These are phyloP conservation scores for Przewalskia tangutica DNA, from an alignment of 257 asterid species.

Conservation along the genomic window DNA sequence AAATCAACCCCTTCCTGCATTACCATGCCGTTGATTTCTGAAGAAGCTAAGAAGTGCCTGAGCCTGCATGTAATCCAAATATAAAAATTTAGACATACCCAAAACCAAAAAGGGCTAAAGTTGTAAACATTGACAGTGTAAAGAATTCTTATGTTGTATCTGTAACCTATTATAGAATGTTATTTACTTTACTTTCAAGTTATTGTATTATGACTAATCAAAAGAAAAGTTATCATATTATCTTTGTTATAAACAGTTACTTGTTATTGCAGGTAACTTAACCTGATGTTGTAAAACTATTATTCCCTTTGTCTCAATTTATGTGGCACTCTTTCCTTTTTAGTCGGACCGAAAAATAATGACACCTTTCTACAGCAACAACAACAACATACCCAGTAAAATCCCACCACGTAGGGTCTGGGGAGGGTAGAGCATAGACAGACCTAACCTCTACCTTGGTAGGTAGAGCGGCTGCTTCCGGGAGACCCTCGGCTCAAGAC, in stretches of 20 bases:
- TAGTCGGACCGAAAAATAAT: too few relatives aligned
- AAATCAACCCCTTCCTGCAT: conserved; percentile 48
- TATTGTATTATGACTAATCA: not conserved
- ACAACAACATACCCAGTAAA: too few relatives aligned
- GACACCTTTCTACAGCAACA: too few relatives aligned
- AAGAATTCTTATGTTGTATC: not conserved
- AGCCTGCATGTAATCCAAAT: conserved; percentile 41
- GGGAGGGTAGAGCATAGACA: too few relatives aligned
- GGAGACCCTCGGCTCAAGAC: too few relatives aligned
- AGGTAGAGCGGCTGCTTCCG: too few relatives aligned
- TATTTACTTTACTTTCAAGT: not conserved
- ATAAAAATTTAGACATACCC: not conserved
- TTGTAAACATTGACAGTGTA: not conserved
- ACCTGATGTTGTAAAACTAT: not conserved
- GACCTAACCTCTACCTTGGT: too few relatives aligned
- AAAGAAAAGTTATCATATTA: too few relatives aligned
- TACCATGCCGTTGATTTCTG: conserved; percentile 75
- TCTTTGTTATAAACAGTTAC: not conserved
- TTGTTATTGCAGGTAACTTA: not conserved
- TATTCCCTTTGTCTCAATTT: too few relatives aligned
- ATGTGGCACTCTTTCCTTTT: too few relatives aligned
- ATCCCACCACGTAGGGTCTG: too few relatives aligned
- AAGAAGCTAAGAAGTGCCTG: conserved; percentile 66
- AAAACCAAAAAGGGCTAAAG: not conserved
- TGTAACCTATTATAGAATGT: not conserved